Evolutionary conservation across 345 rosid genomes (phyloP).

Genomic region (Syzygium oleosum): DNA sequence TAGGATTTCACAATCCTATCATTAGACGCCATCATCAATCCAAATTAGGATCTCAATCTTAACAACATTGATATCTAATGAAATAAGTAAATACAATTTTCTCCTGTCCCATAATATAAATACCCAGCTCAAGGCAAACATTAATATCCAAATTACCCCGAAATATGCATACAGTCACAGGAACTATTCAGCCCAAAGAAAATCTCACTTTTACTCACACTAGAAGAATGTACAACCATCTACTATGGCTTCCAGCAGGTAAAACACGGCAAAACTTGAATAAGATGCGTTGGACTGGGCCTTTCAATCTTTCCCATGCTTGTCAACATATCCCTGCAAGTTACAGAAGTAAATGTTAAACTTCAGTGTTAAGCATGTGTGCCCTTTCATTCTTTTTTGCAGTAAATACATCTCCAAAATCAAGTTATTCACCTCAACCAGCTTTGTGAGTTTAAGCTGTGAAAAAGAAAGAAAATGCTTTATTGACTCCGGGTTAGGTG

Average conservation of each 20-base stretch:
- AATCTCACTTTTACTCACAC: neutral
- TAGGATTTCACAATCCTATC: neutral
- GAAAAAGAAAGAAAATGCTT: constrained; percentile 56
- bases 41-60: neutral
- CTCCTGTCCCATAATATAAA: neutral
- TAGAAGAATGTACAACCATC: neutral
- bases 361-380: neutral
- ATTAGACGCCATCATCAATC: neutral
- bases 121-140: neutral
- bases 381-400: neutral
- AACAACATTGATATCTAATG: neutral
- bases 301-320: constrained; percentile 56
- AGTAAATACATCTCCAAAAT: neutral
- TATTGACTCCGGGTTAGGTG: constrained; percentile 32
- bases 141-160: neutral
- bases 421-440: constrained; percentile 61
- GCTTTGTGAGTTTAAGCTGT: constrained; percentile 55
- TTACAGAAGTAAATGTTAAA: constrained; percentile 11
- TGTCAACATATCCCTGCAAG: constrained; percentile 73
- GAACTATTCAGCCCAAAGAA: neutral
- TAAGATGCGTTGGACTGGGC: constrained; percentile 6
- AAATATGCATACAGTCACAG: neutral
- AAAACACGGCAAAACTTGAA: neutral
- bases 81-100: neutral
- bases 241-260: neutral